Percentiles rank a stretch among this genome's conserved stretches.
Evolutionary conservation across 352 stramenopile genomes (phyloP).

Genomic region (Blastocystis sp.): DNA sequence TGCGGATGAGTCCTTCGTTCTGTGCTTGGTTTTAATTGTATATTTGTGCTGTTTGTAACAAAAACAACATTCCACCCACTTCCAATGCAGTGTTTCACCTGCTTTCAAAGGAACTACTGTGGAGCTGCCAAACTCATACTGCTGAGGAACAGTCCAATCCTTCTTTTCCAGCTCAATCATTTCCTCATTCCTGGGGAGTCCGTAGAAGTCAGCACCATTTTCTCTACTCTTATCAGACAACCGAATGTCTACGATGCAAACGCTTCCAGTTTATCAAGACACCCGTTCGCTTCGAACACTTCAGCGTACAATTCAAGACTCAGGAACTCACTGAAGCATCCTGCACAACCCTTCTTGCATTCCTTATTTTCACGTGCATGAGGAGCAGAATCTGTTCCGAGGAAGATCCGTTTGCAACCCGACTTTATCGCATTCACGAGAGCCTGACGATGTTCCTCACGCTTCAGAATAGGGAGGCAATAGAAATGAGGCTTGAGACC

Average conservation of each 20-base stretch:
- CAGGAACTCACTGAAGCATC: slow-evolving; percentile 90
- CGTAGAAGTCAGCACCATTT: slow-evolving; percentile 92
- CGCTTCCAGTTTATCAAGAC: slow-evolving; percentile 83
- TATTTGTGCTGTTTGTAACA: neutral
- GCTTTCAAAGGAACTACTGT: slow-evolving; percentile 25
- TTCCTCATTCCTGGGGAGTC: slow-evolving; percentile 77
- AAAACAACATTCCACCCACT: neutral
- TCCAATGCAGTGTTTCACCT: slow-evolving; percentile 31
- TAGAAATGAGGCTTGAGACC: slow-evolving; percentile 97
- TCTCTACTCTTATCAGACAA: slow-evolving; percentile 66
- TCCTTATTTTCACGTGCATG: slow-evolving; percentile 86
- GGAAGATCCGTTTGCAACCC: slow-evolving; percentile 91
- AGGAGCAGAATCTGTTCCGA: slow-evolving; percentile 93
- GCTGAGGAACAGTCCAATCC: slow-evolving; percentile 26
- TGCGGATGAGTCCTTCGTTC: slow-evolving; percentile 12
- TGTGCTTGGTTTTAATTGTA: slow-evolving; percentile 25
- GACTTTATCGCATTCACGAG: slow-evolving; percentile 81
- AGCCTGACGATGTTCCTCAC: slow-evolving; percentile 80
- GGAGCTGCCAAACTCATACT: slow-evolving; percentile 30
- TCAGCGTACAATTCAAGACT: slow-evolving; percentile 93
- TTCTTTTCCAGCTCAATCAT: slow-evolving; percentile 10
- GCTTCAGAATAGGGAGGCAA: slow-evolving; percentile 97
- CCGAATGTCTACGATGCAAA: slow-evolving; percentile 74
- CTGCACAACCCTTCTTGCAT: slow-evolving; percentile 68
- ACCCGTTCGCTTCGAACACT: slow-evolving; percentile 85